These are phyloP conservation scores for Trichosporon sp. DNA, from an alignment of 1,284 basidiomycete genomes.

Conservation along the genomic window DNA sequence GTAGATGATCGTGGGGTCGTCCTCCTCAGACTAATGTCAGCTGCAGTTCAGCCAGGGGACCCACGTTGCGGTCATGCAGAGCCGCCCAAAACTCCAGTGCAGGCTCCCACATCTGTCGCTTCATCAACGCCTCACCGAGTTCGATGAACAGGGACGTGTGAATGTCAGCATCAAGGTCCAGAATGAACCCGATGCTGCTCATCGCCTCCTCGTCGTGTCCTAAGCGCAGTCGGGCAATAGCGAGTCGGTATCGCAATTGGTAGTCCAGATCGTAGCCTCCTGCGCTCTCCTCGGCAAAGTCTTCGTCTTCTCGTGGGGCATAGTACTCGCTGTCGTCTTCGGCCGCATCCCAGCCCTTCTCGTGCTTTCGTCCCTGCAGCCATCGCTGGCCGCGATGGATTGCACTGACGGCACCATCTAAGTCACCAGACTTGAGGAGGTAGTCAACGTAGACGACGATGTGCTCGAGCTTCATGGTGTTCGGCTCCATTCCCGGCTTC, in stretches of 20 bases:
- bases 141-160: conserved; percentile 78
- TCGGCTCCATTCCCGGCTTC: conserved; percentile 23
- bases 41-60: background rate
- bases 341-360: conserved; percentile 75
- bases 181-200: conserved; percentile 70
- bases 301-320: conserved; percentile 49
- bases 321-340: conserved; percentile 90
- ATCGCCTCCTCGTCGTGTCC: conserved; percentile 79
- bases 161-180: conserved; percentile 70
- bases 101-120: conserved; percentile 69
- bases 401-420: conserved; percentile 69
- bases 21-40: conserved; percentile 25
- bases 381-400: conserved; percentile 80
- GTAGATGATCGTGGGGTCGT: conserved; percentile 41
- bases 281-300: conserved; percentile 39
- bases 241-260: conserved; percentile 82
- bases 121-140: conserved; percentile 81
- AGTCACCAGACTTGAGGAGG: conserved; percentile 70
- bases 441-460: conserved; percentile 78
- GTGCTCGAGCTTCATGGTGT: conserved; percentile 56
- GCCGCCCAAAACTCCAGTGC: conserved; percentile 77
- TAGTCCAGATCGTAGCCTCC: conserved; percentile 67
- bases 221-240: conserved; percentile 78
- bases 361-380: conserved; percentile 76
- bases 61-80: conserved; percentile 65